Conservation (phyloP, 441 rosid species). For the Hypseocharis bilobata region DNA sequence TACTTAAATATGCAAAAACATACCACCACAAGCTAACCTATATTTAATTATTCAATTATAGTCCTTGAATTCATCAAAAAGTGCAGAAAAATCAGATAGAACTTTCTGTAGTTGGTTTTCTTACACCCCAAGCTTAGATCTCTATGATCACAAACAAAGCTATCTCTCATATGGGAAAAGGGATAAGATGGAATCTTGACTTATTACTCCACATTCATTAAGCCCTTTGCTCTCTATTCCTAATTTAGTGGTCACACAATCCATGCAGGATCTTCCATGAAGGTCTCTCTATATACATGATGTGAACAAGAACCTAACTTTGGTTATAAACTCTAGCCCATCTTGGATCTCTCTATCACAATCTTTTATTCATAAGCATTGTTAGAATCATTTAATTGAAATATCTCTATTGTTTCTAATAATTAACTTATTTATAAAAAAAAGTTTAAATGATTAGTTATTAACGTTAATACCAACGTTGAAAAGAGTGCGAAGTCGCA, state of each 20-base stretch:
- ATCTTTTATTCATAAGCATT: neutral
- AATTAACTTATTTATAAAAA: too few relatives aligned
- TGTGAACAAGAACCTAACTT: neutral
- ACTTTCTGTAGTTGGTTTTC: neutral
- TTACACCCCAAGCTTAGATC: neutral
- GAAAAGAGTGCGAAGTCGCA: too few relatives aligned
- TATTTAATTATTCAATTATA: neutral
- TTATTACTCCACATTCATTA: neutral
- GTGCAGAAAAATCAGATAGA: neutral
- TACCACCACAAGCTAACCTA: neutral
- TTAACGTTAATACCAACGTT: too few relatives aligned
- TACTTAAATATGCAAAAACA: slow-evolving; percentile 4
- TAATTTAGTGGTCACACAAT: neutral
- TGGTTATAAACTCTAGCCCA: neutral
- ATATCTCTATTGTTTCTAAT: too few relatives aligned
- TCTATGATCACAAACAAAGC: neutral
- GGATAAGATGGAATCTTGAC: neutral
- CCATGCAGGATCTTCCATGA: neutral
- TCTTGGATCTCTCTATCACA: too few relatives aligned
- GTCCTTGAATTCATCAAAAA: neutral
- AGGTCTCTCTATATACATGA: too few relatives aligned
- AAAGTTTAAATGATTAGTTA: too few relatives aligned
- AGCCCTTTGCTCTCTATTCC: neutral
- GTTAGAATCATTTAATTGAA: too few relatives aligned
- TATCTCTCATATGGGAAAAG: neutral